These are phyloP conservation scores for Desmodesmus armatus DNA, from an alignment of 139 green algal genomes.

Conservation along the genomic window DNA sequence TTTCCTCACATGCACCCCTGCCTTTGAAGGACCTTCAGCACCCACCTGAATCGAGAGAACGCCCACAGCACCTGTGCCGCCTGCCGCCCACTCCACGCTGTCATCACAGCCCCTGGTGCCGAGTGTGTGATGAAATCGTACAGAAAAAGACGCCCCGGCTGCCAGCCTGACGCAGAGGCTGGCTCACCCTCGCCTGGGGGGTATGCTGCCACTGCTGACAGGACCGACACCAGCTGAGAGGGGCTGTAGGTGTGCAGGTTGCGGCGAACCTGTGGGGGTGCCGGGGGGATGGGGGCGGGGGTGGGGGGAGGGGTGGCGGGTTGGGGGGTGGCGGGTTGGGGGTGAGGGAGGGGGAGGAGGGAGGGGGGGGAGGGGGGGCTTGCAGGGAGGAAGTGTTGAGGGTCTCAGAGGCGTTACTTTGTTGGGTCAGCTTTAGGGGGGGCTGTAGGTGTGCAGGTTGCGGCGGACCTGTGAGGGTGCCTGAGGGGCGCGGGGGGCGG, in stretches of 20 bases:
- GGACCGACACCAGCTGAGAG: slow-evolving; percentile 14
- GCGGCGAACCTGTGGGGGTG: not conserved
- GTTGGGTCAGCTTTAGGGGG: no score
- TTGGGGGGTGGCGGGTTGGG: no score
- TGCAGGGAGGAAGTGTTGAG: not conserved
- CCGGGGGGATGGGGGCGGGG: no score
- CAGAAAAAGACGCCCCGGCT: slow-evolving; percentile 36
- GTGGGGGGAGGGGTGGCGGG: no score
- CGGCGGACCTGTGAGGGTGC: no score
- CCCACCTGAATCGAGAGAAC: slow-evolving; percentile 33
- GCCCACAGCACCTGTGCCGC: slow-evolving; percentile 38
- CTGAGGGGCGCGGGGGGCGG: no score
- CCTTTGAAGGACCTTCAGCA: not conserved
- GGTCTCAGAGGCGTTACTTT: not conserved
- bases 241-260: slow-evolving; percentile 34
- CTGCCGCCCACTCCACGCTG: slow-evolving; percentile 15
- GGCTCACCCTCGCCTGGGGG: not conserved
- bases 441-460: no score
- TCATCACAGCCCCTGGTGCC: not conserved
- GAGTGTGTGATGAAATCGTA: slow-evolving; percentile 34
- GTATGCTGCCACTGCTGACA: slow-evolving; percentile 17
- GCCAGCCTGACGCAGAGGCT: slow-evolving; percentile 1
- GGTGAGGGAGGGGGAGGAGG: not conserved
- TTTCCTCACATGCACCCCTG: not conserved
- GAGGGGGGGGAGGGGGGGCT: not conserved